A percentile compares a stretch with the other conserved stretches of the same genome.
Conservation (phyloP, 2,329 filamentous ascomycete genomes). For the Fusarium sp. region DNA sequence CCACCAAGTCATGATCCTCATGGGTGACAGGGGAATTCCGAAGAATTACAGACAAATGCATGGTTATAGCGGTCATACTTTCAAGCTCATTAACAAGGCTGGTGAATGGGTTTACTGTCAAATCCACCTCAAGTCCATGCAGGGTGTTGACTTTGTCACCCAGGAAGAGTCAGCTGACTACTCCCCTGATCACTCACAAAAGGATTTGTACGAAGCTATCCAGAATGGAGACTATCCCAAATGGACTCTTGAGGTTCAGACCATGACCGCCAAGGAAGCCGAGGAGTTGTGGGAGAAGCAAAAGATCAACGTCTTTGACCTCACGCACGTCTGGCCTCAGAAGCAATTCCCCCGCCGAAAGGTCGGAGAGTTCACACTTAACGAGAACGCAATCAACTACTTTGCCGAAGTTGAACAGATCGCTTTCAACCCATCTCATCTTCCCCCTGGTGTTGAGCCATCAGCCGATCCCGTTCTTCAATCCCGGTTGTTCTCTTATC, state of each 20-base stretch:
- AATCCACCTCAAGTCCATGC: constrained; percentile 28
- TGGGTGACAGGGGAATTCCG: constrained; percentile 66
- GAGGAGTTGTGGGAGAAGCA: constrained; percentile 39
- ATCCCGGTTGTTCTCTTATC: constrained; percentile 68
- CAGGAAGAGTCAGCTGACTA: constrained; percentile 19
- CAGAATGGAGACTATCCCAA: constrained; percentile 56
- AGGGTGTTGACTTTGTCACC: constrained; percentile 17
- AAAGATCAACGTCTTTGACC: constrained; percentile 63
- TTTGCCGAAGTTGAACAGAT: constrained; percentile 73
- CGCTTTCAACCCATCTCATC: constrained; percentile 70
- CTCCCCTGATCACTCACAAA: constrained; percentile 18
- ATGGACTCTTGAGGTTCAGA: constrained; percentile 65
- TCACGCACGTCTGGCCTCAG: constrained; percentile 68
- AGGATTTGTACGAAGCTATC: constrained; percentile 32
- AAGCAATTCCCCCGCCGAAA: constrained; percentile 38
- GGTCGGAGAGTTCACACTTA: constrained; percentile 73
- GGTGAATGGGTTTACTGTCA: constrained; percentile 27
- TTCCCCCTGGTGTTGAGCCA: constrained; percentile 71
- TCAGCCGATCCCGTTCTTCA: constrained; percentile 72
- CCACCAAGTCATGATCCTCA: constrained; percentile 68
- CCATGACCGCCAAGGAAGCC: constrained; percentile 23
- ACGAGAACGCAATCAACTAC: constrained; percentile 73
- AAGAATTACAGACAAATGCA: constrained; percentile 56
- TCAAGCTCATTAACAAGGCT: constrained; percentile 11
- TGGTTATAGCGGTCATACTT: constrained; percentile 6